Conservation (phyloP, 495 filamentous ascomycete species). For the Tuber calosporum region DNA sequence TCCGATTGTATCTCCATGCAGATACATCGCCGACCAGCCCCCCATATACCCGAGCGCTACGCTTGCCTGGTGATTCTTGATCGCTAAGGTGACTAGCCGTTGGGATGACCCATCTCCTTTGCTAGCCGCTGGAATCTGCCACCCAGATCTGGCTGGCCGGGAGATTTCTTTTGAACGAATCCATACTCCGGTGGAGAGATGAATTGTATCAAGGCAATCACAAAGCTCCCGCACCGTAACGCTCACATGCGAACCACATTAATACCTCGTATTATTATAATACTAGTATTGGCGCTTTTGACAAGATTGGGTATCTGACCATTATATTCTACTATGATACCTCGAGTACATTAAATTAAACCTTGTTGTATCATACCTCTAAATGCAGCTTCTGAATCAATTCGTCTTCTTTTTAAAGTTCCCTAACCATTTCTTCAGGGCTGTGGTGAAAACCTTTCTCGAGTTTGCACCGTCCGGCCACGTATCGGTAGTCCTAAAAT, state of each 20-base stretch:
- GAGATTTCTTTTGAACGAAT: neutral
- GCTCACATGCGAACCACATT: neutral
- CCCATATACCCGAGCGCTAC: no score
- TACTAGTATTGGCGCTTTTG: neutral
- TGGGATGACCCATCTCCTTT: neutral
- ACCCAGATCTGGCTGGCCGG: neutral
- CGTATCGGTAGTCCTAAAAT: slow-evolving; percentile 45
- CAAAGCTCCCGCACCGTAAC: neutral
- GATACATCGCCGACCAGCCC: neutral
- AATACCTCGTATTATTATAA: neutral
- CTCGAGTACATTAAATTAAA: neutral
- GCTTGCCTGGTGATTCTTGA: neutral
- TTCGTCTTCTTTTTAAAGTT: slow-evolving; percentile 27
- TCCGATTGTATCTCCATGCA: neutral
- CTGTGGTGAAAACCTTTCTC: slow-evolving; percentile 47
- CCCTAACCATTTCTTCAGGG: slow-evolving; percentile 53
- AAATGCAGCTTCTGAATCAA: neutral
- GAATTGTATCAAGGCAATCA: neutral
- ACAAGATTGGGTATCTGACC: neutral
- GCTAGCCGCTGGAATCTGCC: neutral
- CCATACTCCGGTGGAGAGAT: neutral
- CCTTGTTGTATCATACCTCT: neutral
- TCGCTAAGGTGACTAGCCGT: neutral
- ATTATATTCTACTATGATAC: neutral
- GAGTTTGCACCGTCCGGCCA: slow-evolving; percentile 25